A percentile compares a stretch with the other conserved stretches of the same genome.
These are phyloP conservation scores for Termitomyces sp. DNA, from an alignment of 768 basidiomycete genomes.

Conservation along the genomic window DNA sequence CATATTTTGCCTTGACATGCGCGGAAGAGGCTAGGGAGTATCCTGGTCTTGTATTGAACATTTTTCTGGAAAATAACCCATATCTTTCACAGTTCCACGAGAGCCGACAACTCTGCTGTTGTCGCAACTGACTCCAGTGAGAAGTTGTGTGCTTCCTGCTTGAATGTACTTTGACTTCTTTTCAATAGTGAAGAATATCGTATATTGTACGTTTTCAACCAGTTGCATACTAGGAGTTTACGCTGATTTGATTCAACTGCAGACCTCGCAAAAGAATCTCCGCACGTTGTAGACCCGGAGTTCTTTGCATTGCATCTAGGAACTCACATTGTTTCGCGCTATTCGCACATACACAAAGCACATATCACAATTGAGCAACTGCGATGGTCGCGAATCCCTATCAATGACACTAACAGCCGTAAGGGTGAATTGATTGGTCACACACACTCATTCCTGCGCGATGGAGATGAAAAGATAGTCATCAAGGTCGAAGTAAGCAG, in stretches of 20 bases:
- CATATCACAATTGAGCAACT: constrained; percentile 72
- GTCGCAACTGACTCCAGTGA: constrained; percentile 91
- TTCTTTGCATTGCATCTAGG: constrained; percentile 86
- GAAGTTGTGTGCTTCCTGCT: constrained; percentile 18
- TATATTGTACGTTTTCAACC: constrained; percentile 38
- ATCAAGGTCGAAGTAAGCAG: constrained; percentile 47
- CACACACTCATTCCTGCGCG: constrained; percentile 77
- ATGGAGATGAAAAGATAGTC: constrained; percentile 85
- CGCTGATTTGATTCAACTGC: not conserved
- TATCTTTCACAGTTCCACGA: constrained; percentile 55
- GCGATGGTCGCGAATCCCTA: constrained; percentile 76
- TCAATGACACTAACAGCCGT: constrained; percentile 32
- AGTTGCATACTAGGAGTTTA: too few species aligned
- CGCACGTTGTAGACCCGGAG: constrained; percentile 79
- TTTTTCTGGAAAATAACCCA: not conserved
- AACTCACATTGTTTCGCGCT: constrained; percentile 75
- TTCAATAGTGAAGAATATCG: constrained; percentile 63
- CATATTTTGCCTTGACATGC: too few species aligned
- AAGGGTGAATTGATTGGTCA: constrained; percentile 41
- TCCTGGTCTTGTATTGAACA: not conserved
- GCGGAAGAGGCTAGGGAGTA: too few species aligned
- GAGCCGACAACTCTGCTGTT: constrained; percentile 83
- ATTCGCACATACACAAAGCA: constrained; percentile 68
- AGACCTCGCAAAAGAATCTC: constrained; percentile 90
- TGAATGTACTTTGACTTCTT: not conserved